Base-by-base conservation (phyloP, 2,329 filamentous ascomycete genomes). In the Apiospora phragmitis region DNA sequence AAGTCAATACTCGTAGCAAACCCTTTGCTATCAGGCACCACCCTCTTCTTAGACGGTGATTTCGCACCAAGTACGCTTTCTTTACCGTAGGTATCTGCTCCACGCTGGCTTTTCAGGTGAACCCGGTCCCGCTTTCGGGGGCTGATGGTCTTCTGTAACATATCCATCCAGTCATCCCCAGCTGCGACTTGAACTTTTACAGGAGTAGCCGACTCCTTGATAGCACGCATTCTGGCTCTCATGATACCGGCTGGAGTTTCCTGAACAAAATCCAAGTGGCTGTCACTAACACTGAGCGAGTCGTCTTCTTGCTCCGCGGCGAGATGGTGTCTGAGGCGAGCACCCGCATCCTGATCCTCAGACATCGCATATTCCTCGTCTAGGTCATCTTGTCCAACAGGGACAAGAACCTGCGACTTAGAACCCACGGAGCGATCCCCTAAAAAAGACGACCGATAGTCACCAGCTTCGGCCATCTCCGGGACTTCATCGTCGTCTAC, bases 1-100 rank as follows among this genome's bases (percentile, higher is more conserved):
- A 98, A 85, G 84, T 98, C 96, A 83, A 98, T 97, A 78, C 93
- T 95, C 26, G 93, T 97, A 26, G 91, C 89, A 81, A 97, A 95
- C 0, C 92, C 91, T 74, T 89, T 89, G 69, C 87, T 85, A 75
- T 89, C 87, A 49, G 81, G 72, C 24, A 81, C 77, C 35, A 79
- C 74, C 49, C 79, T 79, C 51, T 79, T 80, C 69, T 80, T 82
- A 32, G 72, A 67, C 70, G 84, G 78, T 71, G 76, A 77, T 62
- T 62, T 62, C 74, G 73, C 69, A 45, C 76, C 74, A 55, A 73
- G 73, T 74, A 71, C 67, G 45, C 51, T 75, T 55, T 81, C 79
- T 69, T 79, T 29, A 73, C 86, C 85, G 67, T 90, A 85, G 38
- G 86, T 85, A 71, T 88, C 87, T 51, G 92, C 82, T 83, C 92